Base-by-base conservation (phyloP, 306 rosid genomes). In the Styphnolobium japonicum region DNA sequence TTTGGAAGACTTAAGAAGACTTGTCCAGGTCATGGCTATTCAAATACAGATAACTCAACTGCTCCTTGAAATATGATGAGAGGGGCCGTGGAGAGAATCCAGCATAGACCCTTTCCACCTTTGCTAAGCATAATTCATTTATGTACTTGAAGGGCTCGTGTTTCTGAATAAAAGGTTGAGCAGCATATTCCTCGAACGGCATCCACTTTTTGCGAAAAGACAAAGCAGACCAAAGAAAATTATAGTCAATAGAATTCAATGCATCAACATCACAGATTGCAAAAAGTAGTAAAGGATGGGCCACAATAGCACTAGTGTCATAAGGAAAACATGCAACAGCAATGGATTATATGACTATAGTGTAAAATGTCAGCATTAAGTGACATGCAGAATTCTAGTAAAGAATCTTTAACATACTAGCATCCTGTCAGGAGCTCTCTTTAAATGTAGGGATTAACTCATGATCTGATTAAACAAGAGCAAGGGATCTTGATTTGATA, bases 111-210 rank as follows among this genome's bases (percentile, higher is more conserved):
- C 57, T 76, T 71, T 76, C 75, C 43, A 63, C 0, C 66, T 82
- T 71, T 82, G 87, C 75, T 69, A 49, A 5, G 61, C 87, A 82
- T 2, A 83, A 56, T 49, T 86, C 77, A 58, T 31, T 66, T 21
- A 70, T 31, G 77, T 56, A 86, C 71, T 75, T 82, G 80, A 64
- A 86, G 23, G 85, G 85, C 51, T 86, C 89, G 3, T 86, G 89
- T 83, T 79, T 82, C 60, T 79, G 58, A 46, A 37, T 82, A 65
- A 82, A 82, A 15, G 86, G 89, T 67, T 79, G 86, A 12, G 19
- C 60, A 37, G 80, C 80, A 66, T 55, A 86, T 75, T 86, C 89
- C 52, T 86, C 80, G 4, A 86, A 75, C 0, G 89, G 71, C 89
- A 82, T 86, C 89, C 89, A 86, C 89, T 86, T 78, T 36, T 37